phyloP scores from a whole-genome alignment of 306 rosid species.

The Dryas drummondii region DNA sequence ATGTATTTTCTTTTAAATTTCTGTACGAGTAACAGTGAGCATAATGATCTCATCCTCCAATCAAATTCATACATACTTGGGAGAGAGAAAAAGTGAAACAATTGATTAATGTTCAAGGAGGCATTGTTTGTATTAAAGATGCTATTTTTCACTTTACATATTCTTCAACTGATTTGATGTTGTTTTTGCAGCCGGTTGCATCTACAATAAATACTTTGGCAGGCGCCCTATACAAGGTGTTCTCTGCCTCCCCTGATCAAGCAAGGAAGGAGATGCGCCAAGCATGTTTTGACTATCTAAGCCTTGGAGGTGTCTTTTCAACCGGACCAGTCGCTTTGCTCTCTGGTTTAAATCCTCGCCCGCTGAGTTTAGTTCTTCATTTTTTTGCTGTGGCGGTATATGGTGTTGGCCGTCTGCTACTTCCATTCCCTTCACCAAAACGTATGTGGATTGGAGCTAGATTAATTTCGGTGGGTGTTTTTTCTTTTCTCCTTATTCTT shows the following conservation, averaged over 20 bases:
- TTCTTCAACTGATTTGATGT: neutral
- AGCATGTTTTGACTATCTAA: slow-evolving; percentile 58
- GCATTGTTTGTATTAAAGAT: neutral
- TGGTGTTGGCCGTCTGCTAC: slow-evolving; percentile 59
- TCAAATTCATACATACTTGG: no score
- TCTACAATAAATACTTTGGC: slow-evolving; percentile 64
- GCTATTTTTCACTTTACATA: neutral
- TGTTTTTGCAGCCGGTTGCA: slow-evolving; percentile 51
- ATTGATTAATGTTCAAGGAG: slow-evolving; percentile 3
- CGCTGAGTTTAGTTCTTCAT: slow-evolving; percentile 58
- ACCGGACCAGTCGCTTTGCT: slow-evolving; percentile 54
- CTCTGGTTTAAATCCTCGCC: slow-evolving; percentile 61
- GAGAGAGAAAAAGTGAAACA: no score
- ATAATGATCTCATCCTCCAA: no score
- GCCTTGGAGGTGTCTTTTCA: slow-evolving; percentile 52
- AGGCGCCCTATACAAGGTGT: slow-evolving; percentile 51
- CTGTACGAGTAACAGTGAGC: no score
- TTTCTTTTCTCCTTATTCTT: neutral
- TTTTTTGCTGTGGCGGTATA: slow-evolving; percentile 67
- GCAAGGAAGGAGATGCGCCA: slow-evolving; percentile 52
- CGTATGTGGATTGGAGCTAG: slow-evolving; percentile 58
- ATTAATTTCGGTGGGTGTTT: slow-evolving; percentile 52
- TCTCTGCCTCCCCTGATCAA: slow-evolving; percentile 43
- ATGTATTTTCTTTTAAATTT: no score
- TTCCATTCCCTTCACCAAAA: slow-evolving; percentile 62